A percentile compares a stretch with the other conserved stretches of the same genome.
phyloP scores from a whole-genome alignment of 2,329 filamentous ascomycete genomes.

The Exophiala alcalophila region DNA sequence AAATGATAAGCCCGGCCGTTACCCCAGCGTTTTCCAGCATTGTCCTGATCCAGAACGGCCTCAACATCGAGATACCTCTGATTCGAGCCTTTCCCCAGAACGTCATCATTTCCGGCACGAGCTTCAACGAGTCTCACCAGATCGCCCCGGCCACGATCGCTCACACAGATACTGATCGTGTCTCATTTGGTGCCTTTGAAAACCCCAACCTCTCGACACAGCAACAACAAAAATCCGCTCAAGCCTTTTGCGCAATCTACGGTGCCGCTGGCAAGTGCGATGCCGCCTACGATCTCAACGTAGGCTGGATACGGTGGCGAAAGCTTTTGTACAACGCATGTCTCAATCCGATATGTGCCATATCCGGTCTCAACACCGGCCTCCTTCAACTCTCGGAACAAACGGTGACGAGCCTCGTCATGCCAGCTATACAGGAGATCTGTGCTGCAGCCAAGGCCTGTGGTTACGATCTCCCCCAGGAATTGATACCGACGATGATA shows the following conservation, averaged over 20 bases:
- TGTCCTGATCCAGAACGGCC: constrained; percentile 59
- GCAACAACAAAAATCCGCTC: constrained; percentile 31
- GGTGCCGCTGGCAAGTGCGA: constrained; percentile 44
- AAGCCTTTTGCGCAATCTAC: constrained; percentile 49
- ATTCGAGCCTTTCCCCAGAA: constrained; percentile 50
- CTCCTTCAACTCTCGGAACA: constrained; percentile 48
- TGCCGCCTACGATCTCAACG: constrained; percentile 37
- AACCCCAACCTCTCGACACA: constrained; percentile 12
- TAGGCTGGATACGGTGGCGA: constrained; percentile 33
- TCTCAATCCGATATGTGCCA: constrained; percentile 52
- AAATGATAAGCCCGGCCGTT: constrained; percentile 53
- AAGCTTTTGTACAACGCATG: constrained; percentile 50
- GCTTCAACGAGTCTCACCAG: constrained; percentile 52
- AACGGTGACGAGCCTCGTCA: constrained; percentile 47
- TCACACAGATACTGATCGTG: constrained; percentile 52
- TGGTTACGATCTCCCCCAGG: constrained; percentile 44
- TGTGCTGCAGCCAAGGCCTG: constrained; percentile 43
- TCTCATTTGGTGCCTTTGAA: constrained; percentile 47
- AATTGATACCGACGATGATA: constrained; percentile 49
- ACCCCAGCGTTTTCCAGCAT: constrained; percentile 51
- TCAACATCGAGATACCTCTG: constrained; percentile 59
- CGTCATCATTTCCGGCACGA: constrained; percentile 52
- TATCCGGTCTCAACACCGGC: constrained; percentile 51
- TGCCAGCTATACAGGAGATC: constrained; percentile 55
- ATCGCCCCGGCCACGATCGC: constrained; percentile 46